phyloP scores from a whole-genome alignment of 371 early-diverging fungal genomes.

The Mucor irregularis region DNA sequence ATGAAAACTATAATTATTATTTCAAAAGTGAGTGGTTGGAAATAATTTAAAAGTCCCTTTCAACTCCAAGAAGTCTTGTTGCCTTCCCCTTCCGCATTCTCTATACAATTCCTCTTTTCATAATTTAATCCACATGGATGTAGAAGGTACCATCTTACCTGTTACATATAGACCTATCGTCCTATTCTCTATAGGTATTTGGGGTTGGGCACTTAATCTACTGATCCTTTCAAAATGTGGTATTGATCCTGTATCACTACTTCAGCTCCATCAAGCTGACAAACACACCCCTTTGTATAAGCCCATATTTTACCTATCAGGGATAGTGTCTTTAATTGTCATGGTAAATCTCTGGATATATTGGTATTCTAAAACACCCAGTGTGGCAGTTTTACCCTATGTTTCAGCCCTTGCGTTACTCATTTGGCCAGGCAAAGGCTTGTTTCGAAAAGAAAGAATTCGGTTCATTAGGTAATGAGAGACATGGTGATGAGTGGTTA shows the following conservation, averaged over 20 bases:
- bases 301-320: slow-evolving; percentile 52
- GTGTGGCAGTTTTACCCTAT: slow-evolving; percentile 57
- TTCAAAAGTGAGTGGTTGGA: too few species aligned
- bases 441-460: slow-evolving; percentile 62
- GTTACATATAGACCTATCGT: slow-evolving; percentile 69
- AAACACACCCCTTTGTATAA: slow-evolving; percentile 31
- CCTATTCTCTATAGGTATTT: slow-evolving; percentile 71
- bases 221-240: slow-evolving; percentile 58
- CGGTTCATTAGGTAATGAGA: slow-evolving; percentile 67
- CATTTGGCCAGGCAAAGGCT: slow-evolving; percentile 54
- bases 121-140: slow-evolving; percentile 11
- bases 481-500: neutral
- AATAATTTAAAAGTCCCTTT: neutral
- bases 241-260: slow-evolving; percentile 60
- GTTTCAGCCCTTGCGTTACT: slow-evolving; percentile 47
- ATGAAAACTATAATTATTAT: too few species aligned
- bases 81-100: neutral
- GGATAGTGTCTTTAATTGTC: slow-evolving; percentile 33
- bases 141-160: slow-evolving; percentile 44
- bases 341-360: slow-evolving; percentile 28
- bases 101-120: neutral
- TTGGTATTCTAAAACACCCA: slow-evolving; percentile 13
- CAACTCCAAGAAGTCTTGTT: too few species aligned
- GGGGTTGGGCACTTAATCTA: slow-evolving; percentile 79
- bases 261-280: slow-evolving; percentile 51